These are phyloP conservation scores for Coemansia sp. DNA, from an alignment of 192 early-diverging fungal species.

Conservation along the genomic window DNA sequence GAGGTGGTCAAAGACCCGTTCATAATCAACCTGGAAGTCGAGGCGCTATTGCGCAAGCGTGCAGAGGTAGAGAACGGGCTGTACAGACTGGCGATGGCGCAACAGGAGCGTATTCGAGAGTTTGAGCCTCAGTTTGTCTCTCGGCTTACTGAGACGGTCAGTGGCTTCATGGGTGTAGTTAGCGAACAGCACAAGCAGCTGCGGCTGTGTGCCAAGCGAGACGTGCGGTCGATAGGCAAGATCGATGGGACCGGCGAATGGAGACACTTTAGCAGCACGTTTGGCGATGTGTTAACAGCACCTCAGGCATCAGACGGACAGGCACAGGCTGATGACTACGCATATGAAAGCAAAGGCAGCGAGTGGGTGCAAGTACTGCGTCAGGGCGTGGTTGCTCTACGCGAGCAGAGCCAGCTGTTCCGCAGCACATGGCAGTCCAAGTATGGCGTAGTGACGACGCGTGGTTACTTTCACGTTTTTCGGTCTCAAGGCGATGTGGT, in stretches of 20 bases:
- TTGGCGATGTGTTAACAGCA: constrained; percentile 10
- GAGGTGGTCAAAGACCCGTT: constrained; percentile 47
- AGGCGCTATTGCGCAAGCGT: constrained; percentile 45
- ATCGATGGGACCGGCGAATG: constrained; percentile 35
- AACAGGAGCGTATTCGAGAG: constrained; percentile 21
- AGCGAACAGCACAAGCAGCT: constrained; percentile 26
- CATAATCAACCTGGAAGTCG: constrained; percentile 46
- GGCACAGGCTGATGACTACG: constrained; percentile 11
- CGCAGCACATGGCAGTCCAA: constrained; percentile 53
- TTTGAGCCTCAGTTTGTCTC: constrained; percentile 33
- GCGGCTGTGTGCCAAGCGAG: constrained; percentile 24
- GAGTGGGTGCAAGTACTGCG: constrained; percentile 44
- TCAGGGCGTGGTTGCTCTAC: constrained; percentile 46
- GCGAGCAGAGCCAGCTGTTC: constrained; percentile 43
- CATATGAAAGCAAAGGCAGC: constrained; percentile 21
- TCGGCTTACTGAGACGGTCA: constrained; percentile 14
- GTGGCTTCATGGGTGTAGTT: constrained; percentile 17
- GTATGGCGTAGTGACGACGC: constrained; percentile 48
- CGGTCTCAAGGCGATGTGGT: constrained; percentile 52
- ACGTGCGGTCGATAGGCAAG: constrained; percentile 9
- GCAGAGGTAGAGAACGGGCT: constrained; percentile 25
- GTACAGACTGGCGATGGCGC: constrained; percentile 1
- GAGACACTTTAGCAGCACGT: constrained; percentile 15
- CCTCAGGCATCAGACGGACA: constrained; percentile 10
- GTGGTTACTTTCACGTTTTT: constrained; percentile 51